Conservation (phyloP, 805 yeast genomes). For the Candida piceae region DNA sequence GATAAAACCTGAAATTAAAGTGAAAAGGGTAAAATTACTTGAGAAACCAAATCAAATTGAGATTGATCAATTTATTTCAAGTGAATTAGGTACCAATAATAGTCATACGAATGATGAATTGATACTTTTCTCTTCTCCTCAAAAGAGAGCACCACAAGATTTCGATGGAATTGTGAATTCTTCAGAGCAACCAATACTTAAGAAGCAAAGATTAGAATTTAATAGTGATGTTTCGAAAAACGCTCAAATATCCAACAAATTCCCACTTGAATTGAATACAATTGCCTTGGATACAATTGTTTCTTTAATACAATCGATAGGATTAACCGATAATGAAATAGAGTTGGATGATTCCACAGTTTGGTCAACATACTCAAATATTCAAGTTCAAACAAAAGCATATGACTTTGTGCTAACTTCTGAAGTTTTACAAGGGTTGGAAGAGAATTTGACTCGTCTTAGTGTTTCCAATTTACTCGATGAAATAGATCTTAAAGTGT, state of each 20-base stretch:
- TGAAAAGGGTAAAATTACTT: constrained; percentile 22
- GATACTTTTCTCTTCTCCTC: neutral
- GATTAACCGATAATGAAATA: constrained; percentile 23
- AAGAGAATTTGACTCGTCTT: constrained; percentile 18
- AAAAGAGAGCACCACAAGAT: too few species aligned
- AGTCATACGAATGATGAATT: too few species aligned
- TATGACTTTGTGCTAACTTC: constrained; percentile 19
- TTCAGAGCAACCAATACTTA: too few species aligned
- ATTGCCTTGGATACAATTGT: too few species aligned
- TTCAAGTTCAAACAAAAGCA: constrained; percentile 19
- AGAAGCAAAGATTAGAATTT: too few species aligned
- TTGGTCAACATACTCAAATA: constrained; percentile 7
- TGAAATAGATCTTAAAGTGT: constrained; percentile 19
- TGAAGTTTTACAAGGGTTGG: constrained; percentile 17
- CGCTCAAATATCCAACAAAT: too few species aligned
- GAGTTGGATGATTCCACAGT: constrained; percentile 5
- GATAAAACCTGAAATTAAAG: constrained; percentile 25
- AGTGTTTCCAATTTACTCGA: constrained; percentile 12
- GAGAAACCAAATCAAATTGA: constrained; percentile 5
- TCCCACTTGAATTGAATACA: too few species aligned
- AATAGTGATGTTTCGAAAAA: too few species aligned
- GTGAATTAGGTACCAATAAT: too few species aligned
- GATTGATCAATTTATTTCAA: constrained; percentile 1
- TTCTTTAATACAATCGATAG: constrained; percentile 11
- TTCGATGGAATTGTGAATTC: too few species aligned